A percentile compares a stretch with the other conserved stretches of the same genome.
Conservation (phyloP, 106 monocot species). For the Amphibolis antarctica region DNA sequence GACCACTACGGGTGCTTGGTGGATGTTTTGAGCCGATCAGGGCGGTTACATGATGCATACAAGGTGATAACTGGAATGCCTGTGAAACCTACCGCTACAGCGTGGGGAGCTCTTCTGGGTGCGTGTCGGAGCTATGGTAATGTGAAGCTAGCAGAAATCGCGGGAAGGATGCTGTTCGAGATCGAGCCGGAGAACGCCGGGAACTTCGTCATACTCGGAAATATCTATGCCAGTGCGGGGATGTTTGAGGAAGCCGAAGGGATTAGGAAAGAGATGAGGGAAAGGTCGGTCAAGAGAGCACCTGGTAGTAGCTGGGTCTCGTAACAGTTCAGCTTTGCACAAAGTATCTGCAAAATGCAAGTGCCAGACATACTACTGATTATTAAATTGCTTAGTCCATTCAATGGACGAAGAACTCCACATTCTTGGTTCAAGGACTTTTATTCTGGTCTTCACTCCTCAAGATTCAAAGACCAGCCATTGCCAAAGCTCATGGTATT, state of each 20-base stretch:
- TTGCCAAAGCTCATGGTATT: too few relatives aligned
- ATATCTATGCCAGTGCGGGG: slow-evolving; percentile 39
- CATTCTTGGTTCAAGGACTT: too few relatives aligned
- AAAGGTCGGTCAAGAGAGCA: slow-evolving; percentile 27
- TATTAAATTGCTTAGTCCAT: too few relatives aligned
- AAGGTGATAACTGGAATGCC: slow-evolving; percentile 47
- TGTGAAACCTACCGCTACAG: slow-evolving; percentile 36
- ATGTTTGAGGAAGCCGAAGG: slow-evolving; percentile 39
- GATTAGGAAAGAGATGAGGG: slow-evolving; percentile 40
- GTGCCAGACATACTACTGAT: too few relatives aligned
- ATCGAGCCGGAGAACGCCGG: slow-evolving; percentile 68
- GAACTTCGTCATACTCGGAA: slow-evolving; percentile 51
- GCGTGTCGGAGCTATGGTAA: slow-evolving; percentile 53
- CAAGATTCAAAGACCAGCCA: too few relatives aligned
- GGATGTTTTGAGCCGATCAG: slow-evolving; percentile 65
- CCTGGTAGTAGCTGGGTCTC: slow-evolving; percentile 52
- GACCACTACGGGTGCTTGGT: slow-evolving; percentile 77
- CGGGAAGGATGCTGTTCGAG: slow-evolving; percentile 42
- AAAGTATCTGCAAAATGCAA: too few relatives aligned
- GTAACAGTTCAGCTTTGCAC: too few relatives aligned
- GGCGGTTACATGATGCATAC: slow-evolving; percentile 51
- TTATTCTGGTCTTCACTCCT: too few relatives aligned
- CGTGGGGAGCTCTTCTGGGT: slow-evolving; percentile 69
- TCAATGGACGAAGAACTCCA: too few relatives aligned
- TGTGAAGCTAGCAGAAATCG: slow-evolving; percentile 50